Evolutionary conservation across 768 basidiomycete genomes (phyloP), one percentile per base, ranked within the genome.

Genomic region (Leucocoprinus birnbaumii): DNA sequence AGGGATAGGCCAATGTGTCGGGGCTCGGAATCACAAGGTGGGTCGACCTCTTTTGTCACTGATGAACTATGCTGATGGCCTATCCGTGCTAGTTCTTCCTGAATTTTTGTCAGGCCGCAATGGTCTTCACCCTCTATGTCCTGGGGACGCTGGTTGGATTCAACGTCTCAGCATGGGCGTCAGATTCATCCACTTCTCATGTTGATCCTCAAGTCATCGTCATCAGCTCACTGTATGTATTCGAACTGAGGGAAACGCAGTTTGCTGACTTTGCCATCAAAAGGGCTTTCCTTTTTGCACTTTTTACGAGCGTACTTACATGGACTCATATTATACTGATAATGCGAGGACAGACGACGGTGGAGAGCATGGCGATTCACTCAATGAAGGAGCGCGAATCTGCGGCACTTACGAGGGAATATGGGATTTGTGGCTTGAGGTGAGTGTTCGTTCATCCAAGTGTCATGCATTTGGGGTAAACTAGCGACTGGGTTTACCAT

Each of bases 1-100:
- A 84, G 90, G 94, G 94, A 86, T 98, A 50, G 94, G 94, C 10
- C 91, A 94, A 63, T 98, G 94, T 60, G 91, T 97, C 18, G 94
- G 94, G 10, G 94, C 93, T 48, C 81, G 83, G 37, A 98, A 98
- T 65, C 89, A 95, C 61, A 94, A 93, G 71, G 91, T 88, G 55
- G 18, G 53, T 13, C 55, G 26, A 43, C 44, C 19, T 1, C 40
- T 6, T 19, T 2, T 37, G 35, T 25, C 35, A 34, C 34, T 47
- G 21, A 24, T 3, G 52, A 14, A 10, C 24, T 45, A 47, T 37
- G n/a, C 38, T 58, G 41, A 61, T 27, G 13, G 13, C n/a, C 3
- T 14, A 10, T 18, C 11, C 31, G 14, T 37, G 14, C 51, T n/a
- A 91, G 87, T 94, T 90, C 71, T 97, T 98, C 68, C 62, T 94